Evolutionary conservation across 495 filamentous ascomycete species (phyloP), one percentile per base, ranked within the genome.

Genomic region (Evernia prunastri): DNA sequence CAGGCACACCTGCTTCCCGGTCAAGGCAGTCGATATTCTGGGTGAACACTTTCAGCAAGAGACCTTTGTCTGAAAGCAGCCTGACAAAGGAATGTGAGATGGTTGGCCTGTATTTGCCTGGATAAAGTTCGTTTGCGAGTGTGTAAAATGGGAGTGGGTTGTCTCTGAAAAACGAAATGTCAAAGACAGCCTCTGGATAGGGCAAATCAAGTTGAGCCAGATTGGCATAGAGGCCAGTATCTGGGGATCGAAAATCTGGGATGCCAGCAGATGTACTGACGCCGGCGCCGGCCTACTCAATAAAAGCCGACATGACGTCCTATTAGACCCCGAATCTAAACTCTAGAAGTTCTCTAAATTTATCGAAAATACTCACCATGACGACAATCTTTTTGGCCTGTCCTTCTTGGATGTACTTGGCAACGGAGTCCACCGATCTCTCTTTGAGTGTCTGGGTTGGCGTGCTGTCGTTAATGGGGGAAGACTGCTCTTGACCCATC

Each of bases 21-120:
- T 98, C 94, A 29, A 98, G 81, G 69, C 89, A 92, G 77, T 98
- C 94, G 69, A 98, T 96, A 72, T 98, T 98, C 73, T 98, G 94
- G 8, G 95, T 96, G 76, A 96, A 98, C 47, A 92, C 81, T 77
- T 91, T 93, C 67, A 89, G 76, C 18, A 98, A 77, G 37, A 92
- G 77, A 8, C 85, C 84, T 76, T 92, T 94, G 54, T 88, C 78
- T 39, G 90, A 81, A 18, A 96, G 83, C 37, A 88, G 69, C 13
- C 83, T 82, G 64, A 97, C 84, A 70, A 96, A 96, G 6, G 80
- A 81, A 73, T 96, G 90, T 4, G 89, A 84, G 61, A 96, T 77
- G 4, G 92, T 97, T 4, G 95, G 95, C 61, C 85, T 81, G 78
- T 88, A 96, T 68, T 87, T 85, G n/a, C 92, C 95, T 0, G 94